These are phyloP conservation scores for Cucurbita pepo DNA, from an alignment of 306 rosid genomes.

Conservation along the genomic window DNA sequence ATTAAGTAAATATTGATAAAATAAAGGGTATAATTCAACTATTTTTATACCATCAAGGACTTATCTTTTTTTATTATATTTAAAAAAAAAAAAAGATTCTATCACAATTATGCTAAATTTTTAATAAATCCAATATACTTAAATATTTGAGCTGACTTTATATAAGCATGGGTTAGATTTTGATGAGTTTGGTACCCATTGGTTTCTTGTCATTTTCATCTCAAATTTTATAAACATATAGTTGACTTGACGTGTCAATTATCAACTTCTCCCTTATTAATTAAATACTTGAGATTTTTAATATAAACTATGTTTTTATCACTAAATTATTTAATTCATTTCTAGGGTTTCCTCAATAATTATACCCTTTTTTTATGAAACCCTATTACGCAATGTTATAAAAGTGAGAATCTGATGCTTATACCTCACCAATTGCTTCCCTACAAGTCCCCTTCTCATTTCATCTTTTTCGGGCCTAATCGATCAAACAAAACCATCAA, in stretches of 20 bases:
- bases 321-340: background rate
- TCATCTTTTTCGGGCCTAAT: background rate
- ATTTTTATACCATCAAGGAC: too few relatives aligned
- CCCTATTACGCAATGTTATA: background rate
- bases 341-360: background rate
- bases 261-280: background rate
- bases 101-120: background rate
- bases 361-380: background rate
- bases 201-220: background rate
- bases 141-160: background rate
- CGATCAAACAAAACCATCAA: background rate
- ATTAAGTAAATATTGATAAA: too few relatives aligned
- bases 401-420: background rate
- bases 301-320: background rate
- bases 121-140: background rate
- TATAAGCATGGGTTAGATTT: background rate
- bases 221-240: background rate
- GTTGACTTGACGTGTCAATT: conserved; percentile 8
- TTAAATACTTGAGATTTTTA: background rate
- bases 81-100: background rate
- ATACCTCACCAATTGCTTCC: background rate
- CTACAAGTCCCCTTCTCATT: background rate
- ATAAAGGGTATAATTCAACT: too few relatives aligned
- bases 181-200: conserved; percentile 4
- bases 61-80: too few relatives aligned